Conservation (phyloP, 2,329 filamentous ascomycete species). For the Penicillium aurantiogriseum region DNA sequence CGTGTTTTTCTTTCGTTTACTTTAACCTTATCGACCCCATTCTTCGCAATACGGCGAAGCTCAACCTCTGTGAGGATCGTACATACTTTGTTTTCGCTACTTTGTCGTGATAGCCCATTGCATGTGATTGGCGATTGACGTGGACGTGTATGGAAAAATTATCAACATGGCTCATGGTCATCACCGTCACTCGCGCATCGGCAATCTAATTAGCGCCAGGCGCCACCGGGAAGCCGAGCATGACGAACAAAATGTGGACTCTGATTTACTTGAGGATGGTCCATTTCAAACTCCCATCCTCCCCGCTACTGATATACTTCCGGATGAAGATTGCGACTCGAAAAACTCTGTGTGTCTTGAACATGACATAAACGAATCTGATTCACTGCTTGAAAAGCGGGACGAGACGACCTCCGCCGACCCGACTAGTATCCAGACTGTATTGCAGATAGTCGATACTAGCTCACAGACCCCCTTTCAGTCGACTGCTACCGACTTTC, state of each 20-base stretch:
- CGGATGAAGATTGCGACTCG: slow-evolving; percentile 11
- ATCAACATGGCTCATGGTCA: slow-evolving; percentile 24
- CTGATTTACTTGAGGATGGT: not conserved
- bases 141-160: not conserved
- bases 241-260: not conserved
- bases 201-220: slow-evolving; percentile 16
- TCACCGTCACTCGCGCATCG: slow-evolving; percentile 20
- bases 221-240: slow-evolving; percentile 9
- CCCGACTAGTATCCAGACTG: slow-evolving; percentile 14
- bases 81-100: not conserved
- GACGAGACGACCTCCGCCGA: slow-evolving; percentile 11
- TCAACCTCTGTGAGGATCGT: slow-evolving; percentile 19
- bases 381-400: slow-evolving; percentile 14
- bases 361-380: not conserved
- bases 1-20: slow-evolving; percentile 11
- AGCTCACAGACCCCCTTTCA: slow-evolving; percentile 18
- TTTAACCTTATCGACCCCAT: not conserved
- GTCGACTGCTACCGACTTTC: slow-evolving; percentile 11
- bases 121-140: not conserved
- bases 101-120: not conserved
- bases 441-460: slow-evolving; percentile 20
- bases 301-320: slow-evolving; percentile 3
- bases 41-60: slow-evolving; percentile 10
- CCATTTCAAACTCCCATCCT: slow-evolving; percentile 1
- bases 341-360: slow-evolving; percentile 10